Evolutionary conservation across 1,284 basidiomycete species (phyloP), one percentile per base, ranked within the genome.

Genomic region (Fomitopsis pinicola): DNA sequence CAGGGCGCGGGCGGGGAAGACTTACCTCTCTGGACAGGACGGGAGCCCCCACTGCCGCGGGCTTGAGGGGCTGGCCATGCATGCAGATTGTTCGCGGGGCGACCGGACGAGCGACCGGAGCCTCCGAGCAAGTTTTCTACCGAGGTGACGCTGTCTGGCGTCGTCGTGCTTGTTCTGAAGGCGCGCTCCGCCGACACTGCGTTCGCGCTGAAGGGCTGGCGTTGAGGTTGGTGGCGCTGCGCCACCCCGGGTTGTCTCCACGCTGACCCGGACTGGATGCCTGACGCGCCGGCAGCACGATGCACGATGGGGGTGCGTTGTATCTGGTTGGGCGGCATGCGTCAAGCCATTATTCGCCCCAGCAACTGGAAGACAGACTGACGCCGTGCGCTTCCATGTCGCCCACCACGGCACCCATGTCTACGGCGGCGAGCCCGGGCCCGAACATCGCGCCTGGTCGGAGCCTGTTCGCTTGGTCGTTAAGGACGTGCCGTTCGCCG

Each of bases 371-470:
- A 22, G 48, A 14, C 33, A 17, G 28, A 52, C 78, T 61, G 72
- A 89, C 89, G 62, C 86, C 84, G 62, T 77, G 84, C 5, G 82
- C 80, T 68, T 91, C 87, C 85, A 91, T 88, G n/a, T 83, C 83
- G 3, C 82, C 85, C 8, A 88, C 81, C 5, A 87, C 82, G 26
- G 80, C 80, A 36, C 78, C 82, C 19, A 88, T 71, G 66, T 84
- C 81, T 36, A 82, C 74, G 40, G 69, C 67, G 26, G 63, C 62
- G 42, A 59, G 58, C 10, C 64, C 63, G 10, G 58, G 42, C 10
- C 64, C 66, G 54, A 68, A 68, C 9, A 62, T 55, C 55, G 60
- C 59, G 12, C 66, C 64, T 46, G 45, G 63, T 55, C 55, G 66
- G 52, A 62, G 60, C 42, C 55, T 68, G 63, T 55, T 67, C 58